These are phyloP conservation scores for Leccinum olivaceopallidum DNA, from an alignment of 768 basidiomycete genomes.

Conservation along the genomic window DNA sequence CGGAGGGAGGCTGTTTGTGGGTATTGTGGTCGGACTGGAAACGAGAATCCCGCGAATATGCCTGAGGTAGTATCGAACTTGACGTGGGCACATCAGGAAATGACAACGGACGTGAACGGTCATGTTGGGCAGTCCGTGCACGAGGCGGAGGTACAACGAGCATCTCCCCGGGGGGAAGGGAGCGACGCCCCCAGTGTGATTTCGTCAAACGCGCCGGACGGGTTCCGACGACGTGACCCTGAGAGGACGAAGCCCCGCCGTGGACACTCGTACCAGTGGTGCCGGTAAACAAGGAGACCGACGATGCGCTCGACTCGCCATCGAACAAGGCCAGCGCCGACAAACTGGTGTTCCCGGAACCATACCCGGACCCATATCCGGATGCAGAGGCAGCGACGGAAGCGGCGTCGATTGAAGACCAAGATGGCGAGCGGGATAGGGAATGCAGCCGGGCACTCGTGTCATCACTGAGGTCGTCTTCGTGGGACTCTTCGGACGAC, in stretches of 20 bases:
- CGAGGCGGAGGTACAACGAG: slow-evolving; percentile 20
- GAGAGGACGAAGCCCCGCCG: slow-evolving; percentile 21
- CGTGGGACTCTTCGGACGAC: slow-evolving; percentile 22
- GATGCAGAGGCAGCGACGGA: slow-evolving; percentile 15
- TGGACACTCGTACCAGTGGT: slow-evolving; percentile 8
- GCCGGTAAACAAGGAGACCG: slow-evolving; percentile 13
- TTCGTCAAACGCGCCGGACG: slow-evolving; percentile 18
- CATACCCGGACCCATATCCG: slow-evolving; percentile 7
- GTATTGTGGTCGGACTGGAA: slow-evolving; percentile 7
- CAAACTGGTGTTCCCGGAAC: slow-evolving; percentile 15
- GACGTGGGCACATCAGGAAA: neutral
- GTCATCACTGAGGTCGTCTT: neutral
- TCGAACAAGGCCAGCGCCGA: slow-evolving; percentile 11
- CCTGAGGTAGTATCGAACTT: neutral
- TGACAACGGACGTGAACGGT: slow-evolving; percentile 22
- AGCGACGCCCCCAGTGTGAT: slow-evolving; percentile 7
- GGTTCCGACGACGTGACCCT: slow-evolving; percentile 9
- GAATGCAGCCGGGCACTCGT: neutral
- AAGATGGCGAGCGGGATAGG: slow-evolving; percentile 14
- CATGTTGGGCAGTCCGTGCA: slow-evolving; percentile 21
- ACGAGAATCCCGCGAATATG: slow-evolving; percentile 18
- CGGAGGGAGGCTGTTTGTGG: slow-evolving; percentile 20
- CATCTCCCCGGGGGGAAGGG: slow-evolving; percentile 5
- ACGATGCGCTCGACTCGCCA: slow-evolving; percentile 25
- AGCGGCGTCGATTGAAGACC: slow-evolving; percentile 14